Evolutionary conservation across 2,329 filamentous ascomycete species (phyloP), one percentile per base, ranked within the genome.

Genomic region (Byssothecium circinans): DNA sequence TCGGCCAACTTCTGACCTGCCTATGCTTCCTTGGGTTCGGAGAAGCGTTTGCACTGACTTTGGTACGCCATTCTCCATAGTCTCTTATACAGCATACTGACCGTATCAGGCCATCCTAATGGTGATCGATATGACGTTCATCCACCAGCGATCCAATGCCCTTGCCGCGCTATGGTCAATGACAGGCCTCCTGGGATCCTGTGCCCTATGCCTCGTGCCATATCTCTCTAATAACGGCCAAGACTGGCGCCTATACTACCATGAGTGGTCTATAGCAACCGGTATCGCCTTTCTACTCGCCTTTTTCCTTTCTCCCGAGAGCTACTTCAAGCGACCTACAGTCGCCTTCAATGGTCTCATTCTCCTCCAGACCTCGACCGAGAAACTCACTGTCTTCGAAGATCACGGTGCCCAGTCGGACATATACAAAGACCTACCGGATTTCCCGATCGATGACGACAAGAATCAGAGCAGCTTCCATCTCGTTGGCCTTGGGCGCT

Each of bases 291-390:
- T 71, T 17, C 2, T 70, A 1, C 44, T 69, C 2, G 57, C 60
- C 1, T 62, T 70, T 23, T 50, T 70, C 18, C 60, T 68, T 11
- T 66, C 60, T 18, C 70, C 70, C 0, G 73, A 75, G 38, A 74
- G 70, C 1, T 74, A 70, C 51, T 75, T 74, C 57, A 62, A 71
- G 41, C 65, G 73, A 1, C 73, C 73, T 0, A 67, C 67, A 0
- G 63, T 75, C 8, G 72, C 73, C 5, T 74, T 73, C 33, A 66
- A 75, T 48, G 73, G 73, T 2, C 68, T 69, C 18, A 70, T 74
- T 4, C 46, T 75, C 3, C 42, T 71, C 1, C 72, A 75, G 48
- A 66, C 58, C 12, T 65, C 64, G 2, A 68, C 68, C 0, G 73
- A 74, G 50, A 74, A 69, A 45, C 58, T 74, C 11, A 65, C 60